phyloP scores from a whole-genome alignment of 495 filamentous ascomycete genomes.

The Aspergillus panamensis region DNA sequence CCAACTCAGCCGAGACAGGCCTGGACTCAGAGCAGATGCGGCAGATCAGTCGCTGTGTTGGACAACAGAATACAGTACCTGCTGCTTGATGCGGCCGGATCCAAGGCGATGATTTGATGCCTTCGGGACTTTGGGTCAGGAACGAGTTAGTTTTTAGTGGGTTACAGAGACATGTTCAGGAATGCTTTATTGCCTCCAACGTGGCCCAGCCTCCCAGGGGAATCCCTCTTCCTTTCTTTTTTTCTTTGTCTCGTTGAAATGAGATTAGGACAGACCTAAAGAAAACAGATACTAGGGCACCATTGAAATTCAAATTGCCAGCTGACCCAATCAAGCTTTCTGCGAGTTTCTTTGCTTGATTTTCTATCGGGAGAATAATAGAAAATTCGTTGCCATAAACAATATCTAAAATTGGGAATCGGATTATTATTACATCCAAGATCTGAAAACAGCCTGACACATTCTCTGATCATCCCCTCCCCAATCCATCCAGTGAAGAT shows the following conservation, averaged over 20 bases:
- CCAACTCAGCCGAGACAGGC: conserved; percentile 4
- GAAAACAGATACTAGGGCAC: background rate
- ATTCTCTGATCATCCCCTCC: background rate
- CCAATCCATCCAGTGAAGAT: background rate
- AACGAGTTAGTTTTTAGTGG: background rate
- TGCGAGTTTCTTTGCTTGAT: background rate
- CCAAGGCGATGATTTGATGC: background rate
- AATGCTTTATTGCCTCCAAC: background rate
- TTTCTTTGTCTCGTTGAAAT: background rate
- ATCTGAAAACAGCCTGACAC: conserved; percentile 4
- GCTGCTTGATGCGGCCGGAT: background rate
- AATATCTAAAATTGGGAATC: background rate
- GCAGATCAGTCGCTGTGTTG: background rate
- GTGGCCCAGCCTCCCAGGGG: background rate
- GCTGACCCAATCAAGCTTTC: background rate
- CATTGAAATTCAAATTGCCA: background rate
- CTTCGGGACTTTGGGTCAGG: conserved; percentile 6
- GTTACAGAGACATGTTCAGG: background rate
- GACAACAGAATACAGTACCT: background rate
- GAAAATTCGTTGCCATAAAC: background rate
- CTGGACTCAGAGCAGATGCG: background rate
- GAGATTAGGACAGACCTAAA: background rate
- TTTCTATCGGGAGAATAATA: background rate
- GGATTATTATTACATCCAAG: background rate
- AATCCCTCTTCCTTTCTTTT: background rate